These are phyloP conservation scores for Monilinia fructigena DNA, from an alignment of 2,329 filamentous ascomycete species.

Conservation along the genomic window DNA sequence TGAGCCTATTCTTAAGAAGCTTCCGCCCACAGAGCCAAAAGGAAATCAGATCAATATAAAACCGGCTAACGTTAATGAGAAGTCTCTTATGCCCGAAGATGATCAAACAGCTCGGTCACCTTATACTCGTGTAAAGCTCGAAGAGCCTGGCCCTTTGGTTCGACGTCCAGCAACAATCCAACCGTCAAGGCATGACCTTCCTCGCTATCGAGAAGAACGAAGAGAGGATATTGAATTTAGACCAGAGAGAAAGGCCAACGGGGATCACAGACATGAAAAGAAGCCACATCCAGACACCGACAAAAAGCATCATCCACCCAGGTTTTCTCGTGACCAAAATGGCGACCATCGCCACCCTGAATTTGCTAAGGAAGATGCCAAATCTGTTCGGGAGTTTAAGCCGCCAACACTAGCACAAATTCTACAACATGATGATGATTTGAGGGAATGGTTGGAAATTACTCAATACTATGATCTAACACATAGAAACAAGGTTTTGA, in stretches of 20 bases:
- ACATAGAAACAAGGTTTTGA: conserved; percentile 40
- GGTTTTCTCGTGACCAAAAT: conserved; percentile 30
- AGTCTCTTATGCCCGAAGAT: conserved; percentile 27
- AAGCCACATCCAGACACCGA: conserved; percentile 28
- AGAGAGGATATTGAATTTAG: conserved; percentile 31
- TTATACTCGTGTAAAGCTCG: conserved; percentile 24
- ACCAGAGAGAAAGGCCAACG: conserved; percentile 25
- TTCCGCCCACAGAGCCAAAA: conserved; percentile 29
- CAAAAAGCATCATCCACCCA: conserved; percentile 26
- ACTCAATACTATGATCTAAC: conserved; percentile 41
- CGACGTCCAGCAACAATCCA: conserved; percentile 27
- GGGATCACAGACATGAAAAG: conserved; percentile 29
- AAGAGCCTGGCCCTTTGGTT: conserved; percentile 24
- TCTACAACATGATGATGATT: conserved; percentile 36
- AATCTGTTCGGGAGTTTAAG: conserved; percentile 25
- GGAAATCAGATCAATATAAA: conserved; percentile 26
- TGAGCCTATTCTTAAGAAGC: conserved; percentile 30
- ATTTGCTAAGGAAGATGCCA: conserved; percentile 27
- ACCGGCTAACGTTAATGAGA: conserved; percentile 27
- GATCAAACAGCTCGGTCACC: conserved; percentile 21
- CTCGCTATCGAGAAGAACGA: conserved; percentile 30
- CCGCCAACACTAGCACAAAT: conserved; percentile 33
- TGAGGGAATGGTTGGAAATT: conserved; percentile 42
- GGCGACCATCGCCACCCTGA: conserved; percentile 26
- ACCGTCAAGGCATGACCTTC: conserved; percentile 4